phyloP scores from a whole-genome alignment of 495 filamentous ascomycete genomes.

The Talaromyces stipitatus region DNA sequence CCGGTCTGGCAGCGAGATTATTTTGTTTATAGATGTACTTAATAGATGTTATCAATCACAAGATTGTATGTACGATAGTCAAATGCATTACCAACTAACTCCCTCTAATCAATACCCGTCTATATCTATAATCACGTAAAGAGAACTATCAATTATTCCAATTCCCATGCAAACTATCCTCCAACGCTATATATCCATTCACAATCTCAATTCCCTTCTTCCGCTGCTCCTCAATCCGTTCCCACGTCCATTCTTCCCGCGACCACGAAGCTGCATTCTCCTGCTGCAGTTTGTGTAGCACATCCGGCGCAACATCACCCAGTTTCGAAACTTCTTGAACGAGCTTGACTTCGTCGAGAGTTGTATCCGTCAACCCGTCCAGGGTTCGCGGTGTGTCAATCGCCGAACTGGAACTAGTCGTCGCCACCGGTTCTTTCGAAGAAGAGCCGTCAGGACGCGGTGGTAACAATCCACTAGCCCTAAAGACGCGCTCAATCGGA shows the following conservation, averaged over 20 bases:
- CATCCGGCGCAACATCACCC: slow-evolving; percentile 20
- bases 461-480: slow-evolving; percentile 57
- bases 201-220: slow-evolving; percentile 46
- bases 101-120: background rate
- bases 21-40: background rate
- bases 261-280: slow-evolving; percentile 29
- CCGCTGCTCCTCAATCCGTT: slow-evolving; percentile 50
- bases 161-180: slow-evolving; percentile 37
- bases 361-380: slow-evolving; percentile 27
- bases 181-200: slow-evolving; percentile 41
- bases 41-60: background rate
- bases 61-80: background rate
- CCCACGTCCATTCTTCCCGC: slow-evolving; percentile 43
- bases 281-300: slow-evolving; percentile 24
- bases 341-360: slow-evolving; percentile 11
- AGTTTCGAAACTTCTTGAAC: slow-evolving; percentile 32
- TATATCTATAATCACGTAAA: background rate
- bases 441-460: slow-evolving; percentile 14
- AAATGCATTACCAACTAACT: background rate
- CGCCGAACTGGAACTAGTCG: slow-evolving; percentile 21
- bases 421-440: background rate
- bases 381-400: slow-evolving; percentile 28
- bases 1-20: background rate
- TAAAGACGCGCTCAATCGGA: slow-evolving; percentile 68
- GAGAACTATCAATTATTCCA: slow-evolving; percentile 19